Evolutionary conservation across 2,329 filamentous ascomycete species (phyloP), one percentile per base, ranked within the genome.

Genomic region (Monilinia fructigena): DNA sequence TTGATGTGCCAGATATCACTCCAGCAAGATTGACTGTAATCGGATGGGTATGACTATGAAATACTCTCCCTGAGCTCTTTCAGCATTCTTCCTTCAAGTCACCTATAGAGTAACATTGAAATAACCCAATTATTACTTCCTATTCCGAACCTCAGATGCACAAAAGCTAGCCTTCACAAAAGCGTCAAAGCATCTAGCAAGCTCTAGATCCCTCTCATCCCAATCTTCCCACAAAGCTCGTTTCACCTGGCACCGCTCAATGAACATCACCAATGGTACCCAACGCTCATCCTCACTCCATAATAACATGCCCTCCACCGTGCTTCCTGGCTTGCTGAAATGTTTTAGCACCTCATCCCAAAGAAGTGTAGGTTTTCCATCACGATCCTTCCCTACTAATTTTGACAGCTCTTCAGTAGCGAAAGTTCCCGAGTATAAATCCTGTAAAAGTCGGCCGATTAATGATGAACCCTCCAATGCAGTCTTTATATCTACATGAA

Each of bases 231-330:
- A 60, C 20, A 60, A 20, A 18, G 28, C 28, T 16, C 3, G n/a
- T 23, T 50, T 8, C 12, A 60, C 26, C 31, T 60, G 45, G 47
- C 20, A 60, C 4, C 45, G 45, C 58, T 60, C 58, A 60, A 60
- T 20, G 14, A 60, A 60, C 28, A 50, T 60, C 12, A 60, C 45
- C 28, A 60, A 35, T 3, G 58, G 58, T 2, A 28, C n/a, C 28
- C 45, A 60, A 5, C 58, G 58, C 1, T 50, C 28, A 20, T 60
- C 45, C n/a, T 60, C 45, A 38, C 8, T 16, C 45, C 45, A 60
- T 38, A 12, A 38, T 20, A 50, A n/a, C 45, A 60, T 60, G 3
- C 6, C 12, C n/a, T 60, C 58, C 4, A 14, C 28, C 0, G 26
- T 2, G 10, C 23, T 60, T 23, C 28, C 28, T 6, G 45, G 42